Evolutionary conservation across 192 early-diverging fungal species (phyloP).

Genomic region (Cetraspora pellucida): DNA sequence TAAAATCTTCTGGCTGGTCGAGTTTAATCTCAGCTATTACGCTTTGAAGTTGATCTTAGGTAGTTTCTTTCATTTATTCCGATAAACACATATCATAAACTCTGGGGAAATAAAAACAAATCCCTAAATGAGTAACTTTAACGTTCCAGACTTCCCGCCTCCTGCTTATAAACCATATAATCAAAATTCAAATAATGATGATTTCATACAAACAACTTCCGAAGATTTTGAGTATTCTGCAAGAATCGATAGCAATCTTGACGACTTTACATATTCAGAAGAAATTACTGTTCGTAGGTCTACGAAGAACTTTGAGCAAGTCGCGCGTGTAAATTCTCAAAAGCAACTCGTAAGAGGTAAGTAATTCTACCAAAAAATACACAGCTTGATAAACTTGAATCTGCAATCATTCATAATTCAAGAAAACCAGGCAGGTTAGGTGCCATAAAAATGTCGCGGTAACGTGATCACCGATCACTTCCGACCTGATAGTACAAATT

Average conservation of each 20-base stretch:
- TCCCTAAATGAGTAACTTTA: slow-evolving; percentile 1
- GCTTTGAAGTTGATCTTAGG: not conserved
- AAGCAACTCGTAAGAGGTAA: slow-evolving; percentile 10
- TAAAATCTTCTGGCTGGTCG: slow-evolving; percentile 14
- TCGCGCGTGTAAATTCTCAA: not conserved
- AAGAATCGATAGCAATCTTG: not conserved
- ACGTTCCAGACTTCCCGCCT: too few species aligned
- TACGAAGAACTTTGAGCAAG: not conserved
- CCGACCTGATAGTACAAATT: too few species aligned
- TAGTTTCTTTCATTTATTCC: too few species aligned
- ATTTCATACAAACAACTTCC: not conserved
- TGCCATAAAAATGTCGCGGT: too few species aligned
- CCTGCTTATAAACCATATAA: too few species aligned
- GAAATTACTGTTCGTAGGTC: not conserved
- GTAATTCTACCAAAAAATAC: not conserved
- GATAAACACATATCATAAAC: too few species aligned
- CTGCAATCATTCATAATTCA: too few species aligned
- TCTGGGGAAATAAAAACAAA: not conserved
- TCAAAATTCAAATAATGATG: not conserved
- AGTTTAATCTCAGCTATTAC: not conserved
- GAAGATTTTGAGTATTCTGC: not conserved
- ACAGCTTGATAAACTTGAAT: slow-evolving; percentile 19
- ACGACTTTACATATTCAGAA: not conserved
- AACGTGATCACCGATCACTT: too few species aligned
- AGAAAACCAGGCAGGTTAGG: too few species aligned